Percentiles rank a stretch among this genome's conserved stretches.
These are phyloP conservation scores for Cyathus striatus DNA, from an alignment of 768 basidiomycete genomes.

Conservation along the genomic window DNA sequence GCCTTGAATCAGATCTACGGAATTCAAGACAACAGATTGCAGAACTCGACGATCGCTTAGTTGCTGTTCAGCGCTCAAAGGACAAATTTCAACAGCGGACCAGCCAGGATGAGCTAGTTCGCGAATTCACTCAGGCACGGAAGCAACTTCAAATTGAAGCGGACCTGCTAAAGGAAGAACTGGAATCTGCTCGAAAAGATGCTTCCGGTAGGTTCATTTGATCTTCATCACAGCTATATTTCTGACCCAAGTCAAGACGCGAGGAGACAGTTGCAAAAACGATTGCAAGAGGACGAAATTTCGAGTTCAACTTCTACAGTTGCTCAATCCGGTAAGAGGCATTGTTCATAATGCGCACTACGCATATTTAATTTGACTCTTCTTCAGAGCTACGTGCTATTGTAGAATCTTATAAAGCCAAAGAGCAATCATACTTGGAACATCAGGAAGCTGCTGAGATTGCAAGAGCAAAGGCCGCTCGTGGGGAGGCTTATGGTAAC, in stretches of 20 bases:
- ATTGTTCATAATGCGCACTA: neutral
- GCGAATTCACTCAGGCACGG: no score
- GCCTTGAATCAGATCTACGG: slow-evolving; percentile 59
- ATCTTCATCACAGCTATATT: no score
- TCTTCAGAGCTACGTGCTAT: slow-evolving; percentile 55
- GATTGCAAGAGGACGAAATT: slow-evolving; percentile 61
- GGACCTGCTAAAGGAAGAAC: no score
- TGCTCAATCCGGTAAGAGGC: slow-evolving; percentile 46
- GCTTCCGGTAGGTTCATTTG: no score
- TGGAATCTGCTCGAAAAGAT: no score
- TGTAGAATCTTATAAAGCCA: slow-evolving; percentile 60
- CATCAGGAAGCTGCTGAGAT: slow-evolving; percentile 68
- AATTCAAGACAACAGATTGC: slow-evolving; percentile 48
- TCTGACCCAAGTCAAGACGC: slow-evolving; percentile 32
- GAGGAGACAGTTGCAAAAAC: slow-evolving; percentile 53
- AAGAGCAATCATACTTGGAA: slow-evolving; percentile 51
- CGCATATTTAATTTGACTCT: neutral
- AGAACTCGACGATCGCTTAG: slow-evolving; percentile 50
- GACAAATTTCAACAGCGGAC: no score
- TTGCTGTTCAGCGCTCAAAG: slow-evolving; percentile 54
- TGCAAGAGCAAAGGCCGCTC: slow-evolving; percentile 56
- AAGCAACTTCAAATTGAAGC: no score
- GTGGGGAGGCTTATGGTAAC: slow-evolving; percentile 65
- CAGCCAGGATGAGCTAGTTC: no score
- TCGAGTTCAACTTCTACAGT: slow-evolving; percentile 53